phyloP scores from a whole-genome alignment of 2,329 filamentous ascomycete species.

The Eutypella sp. region DNA sequence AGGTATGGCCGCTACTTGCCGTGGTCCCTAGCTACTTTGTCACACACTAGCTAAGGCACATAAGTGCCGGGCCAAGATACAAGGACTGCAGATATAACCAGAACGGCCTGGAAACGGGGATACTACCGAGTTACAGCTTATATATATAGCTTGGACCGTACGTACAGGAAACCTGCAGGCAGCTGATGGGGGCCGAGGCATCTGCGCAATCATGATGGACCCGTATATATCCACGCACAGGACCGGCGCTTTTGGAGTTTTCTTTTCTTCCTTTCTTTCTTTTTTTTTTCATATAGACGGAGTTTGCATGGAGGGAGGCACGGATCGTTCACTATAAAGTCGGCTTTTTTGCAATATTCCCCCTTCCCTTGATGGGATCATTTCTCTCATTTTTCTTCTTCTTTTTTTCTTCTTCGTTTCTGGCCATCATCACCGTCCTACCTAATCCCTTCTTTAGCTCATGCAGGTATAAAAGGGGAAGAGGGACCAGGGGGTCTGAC shows the following conservation, averaged over 20 bases:
- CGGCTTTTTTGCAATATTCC: too few relatives aligned
- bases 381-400: too few relatives aligned
- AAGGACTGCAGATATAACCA: not conserved
- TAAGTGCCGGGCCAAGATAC: not conserved
- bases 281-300: not conserved
- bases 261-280: too few relatives aligned
- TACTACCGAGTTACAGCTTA: not conserved
- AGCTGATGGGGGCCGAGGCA: not conserved
- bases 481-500: too few relatives aligned
- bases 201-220: not conserved
- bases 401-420: too few relatives aligned
- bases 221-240: not conserved
- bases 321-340: too few relatives aligned
- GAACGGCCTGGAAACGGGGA: not conserved
- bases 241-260: not conserved
- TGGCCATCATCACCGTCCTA: too few relatives aligned
- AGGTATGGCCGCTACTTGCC: not conserved
- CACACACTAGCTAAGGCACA: not conserved
- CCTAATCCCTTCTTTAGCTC: too few relatives aligned
- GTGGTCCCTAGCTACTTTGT: not conserved
- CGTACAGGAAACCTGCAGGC: not conserved
- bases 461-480: too few relatives aligned
- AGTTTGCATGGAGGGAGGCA: not conserved
- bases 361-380: too few relatives aligned
- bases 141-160: not conserved